Percentiles rank a stretch among this genome's conserved stretches.
phyloP scores from a whole-genome alignment of 352 stramenopile species.

The Pythium phragmiticola region DNA sequence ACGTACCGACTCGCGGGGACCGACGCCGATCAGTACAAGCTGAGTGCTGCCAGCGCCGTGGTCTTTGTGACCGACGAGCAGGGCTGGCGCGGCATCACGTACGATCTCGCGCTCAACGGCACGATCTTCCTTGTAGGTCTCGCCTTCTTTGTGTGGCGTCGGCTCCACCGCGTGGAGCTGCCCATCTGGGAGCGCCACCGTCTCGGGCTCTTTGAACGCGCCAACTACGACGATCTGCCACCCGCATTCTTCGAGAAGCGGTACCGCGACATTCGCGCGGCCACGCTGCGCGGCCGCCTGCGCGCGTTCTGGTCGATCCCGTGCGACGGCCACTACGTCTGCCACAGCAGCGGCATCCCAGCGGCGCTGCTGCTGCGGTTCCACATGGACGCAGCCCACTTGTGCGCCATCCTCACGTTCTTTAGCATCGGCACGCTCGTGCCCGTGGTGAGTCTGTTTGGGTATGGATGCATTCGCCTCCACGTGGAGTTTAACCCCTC shows the following conservation, averaged over 20 bases:
- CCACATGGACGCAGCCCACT: conserved; percentile 57
- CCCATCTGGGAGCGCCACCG: conserved; percentile 65
- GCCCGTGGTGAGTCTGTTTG: conserved; percentile 51
- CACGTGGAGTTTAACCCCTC: background rate
- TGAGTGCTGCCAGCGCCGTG: conserved; percentile 52
- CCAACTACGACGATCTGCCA: conserved; percentile 66
- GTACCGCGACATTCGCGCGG: conserved; percentile 47
- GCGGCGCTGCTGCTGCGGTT: conserved; percentile 67
- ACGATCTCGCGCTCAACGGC: conserved; percentile 62
- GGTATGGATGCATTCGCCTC: background rate
- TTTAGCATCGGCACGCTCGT: conserved; percentile 71
- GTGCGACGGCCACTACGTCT: conserved; percentile 54
- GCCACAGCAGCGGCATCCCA: conserved; percentile 63
- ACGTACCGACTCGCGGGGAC: conserved; percentile 41
- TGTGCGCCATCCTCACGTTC: conserved; percentile 62
- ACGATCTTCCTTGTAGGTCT: conserved; percentile 51
- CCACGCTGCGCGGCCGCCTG: conserved; percentile 41
- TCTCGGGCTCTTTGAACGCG: conserved; percentile 64
- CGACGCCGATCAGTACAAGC: conserved; percentile 40
- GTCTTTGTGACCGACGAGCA: conserved; percentile 48
- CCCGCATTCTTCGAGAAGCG: conserved; percentile 38
- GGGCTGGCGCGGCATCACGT: conserved; percentile 69
- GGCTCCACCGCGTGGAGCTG: conserved; percentile 49
- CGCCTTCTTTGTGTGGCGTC: conserved; percentile 63
- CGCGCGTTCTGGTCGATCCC: conserved; percentile 45